Percentiles rank a stretch among this genome's conserved stretches.
These are phyloP conservation scores for Pseudozyma flocculosa DNA, from an alignment of 1,284 basidiomycete species.

Conservation along the genomic window DNA sequence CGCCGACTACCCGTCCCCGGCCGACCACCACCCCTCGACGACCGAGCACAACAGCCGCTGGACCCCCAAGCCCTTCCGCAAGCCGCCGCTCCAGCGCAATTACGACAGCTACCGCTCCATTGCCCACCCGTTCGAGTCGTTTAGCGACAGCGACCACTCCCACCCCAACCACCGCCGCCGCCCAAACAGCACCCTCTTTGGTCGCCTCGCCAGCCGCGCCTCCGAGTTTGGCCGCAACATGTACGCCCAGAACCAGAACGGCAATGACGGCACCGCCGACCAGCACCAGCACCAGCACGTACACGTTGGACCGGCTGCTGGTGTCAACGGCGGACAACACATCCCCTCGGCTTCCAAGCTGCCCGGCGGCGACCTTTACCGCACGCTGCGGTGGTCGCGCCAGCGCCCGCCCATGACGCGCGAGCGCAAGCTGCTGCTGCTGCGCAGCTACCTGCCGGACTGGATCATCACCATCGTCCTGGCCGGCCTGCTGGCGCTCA, in stretches of 20 bases:
- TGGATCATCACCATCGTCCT: conserved; percentile 47
- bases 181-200: not conserved
- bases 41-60: not conserved
- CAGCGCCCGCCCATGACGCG: conserved; percentile 12
- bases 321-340: no score
- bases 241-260: not conserved
- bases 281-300: no score
- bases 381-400: conserved; percentile 21
- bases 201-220: not conserved
- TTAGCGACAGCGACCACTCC: not conserved
- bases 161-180: no score
- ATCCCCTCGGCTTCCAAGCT: no score
- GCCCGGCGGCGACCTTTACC: conserved; percentile 8
- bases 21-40: not conserved
- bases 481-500: conserved; percentile 68
- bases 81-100: not conserved
- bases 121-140: not conserved
- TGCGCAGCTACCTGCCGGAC: conserved; percentile 39
- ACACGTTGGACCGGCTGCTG: no score
- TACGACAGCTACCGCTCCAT: not conserved
- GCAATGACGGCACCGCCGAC: not conserved
- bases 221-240: not conserved
- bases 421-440: conserved; percentile 13
- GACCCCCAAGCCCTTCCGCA: not conserved
- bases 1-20: not conserved